Conservation (phyloP, 163 green algal genomes). For the Trebouxia gelatinosa region DNA sequence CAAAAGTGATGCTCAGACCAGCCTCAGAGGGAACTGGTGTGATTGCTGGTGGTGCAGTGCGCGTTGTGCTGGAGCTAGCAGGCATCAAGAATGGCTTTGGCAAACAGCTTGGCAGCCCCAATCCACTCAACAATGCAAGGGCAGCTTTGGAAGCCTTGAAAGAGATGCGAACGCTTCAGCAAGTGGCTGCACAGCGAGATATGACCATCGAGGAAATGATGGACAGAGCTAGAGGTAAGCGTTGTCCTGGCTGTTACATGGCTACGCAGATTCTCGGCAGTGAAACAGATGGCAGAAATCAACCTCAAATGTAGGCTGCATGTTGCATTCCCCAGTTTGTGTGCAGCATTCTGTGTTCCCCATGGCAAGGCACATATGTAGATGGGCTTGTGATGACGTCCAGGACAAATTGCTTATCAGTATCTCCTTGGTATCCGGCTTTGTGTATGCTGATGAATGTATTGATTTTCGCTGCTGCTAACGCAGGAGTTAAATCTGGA, state of each 20-base stretch:
- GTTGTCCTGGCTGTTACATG: neutral
- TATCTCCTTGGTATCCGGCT: too few species aligned
- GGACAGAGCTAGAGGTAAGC: neutral
- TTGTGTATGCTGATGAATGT: too few species aligned
- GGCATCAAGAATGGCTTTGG: constrained; percentile 92
- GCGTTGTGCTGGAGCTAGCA: constrained; percentile 91
- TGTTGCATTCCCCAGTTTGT: too few species aligned
- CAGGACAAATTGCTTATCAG: too few species aligned
- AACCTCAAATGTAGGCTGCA: too few species aligned
- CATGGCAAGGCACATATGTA: too few species aligned
- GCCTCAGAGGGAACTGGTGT: constrained; percentile 87
- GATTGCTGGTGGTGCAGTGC: constrained; percentile 73
- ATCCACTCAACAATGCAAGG: constrained; percentile 93
- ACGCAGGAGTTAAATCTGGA: too few species aligned
- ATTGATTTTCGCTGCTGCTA: too few species aligned
- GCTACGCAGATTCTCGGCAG: constrained; percentile 6
- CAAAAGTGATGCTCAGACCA: constrained; percentile 82
- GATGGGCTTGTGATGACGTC: too few species aligned
- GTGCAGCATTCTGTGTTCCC: too few species aligned
- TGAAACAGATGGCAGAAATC: neutral
- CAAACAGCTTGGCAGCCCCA: constrained; percentile 89
- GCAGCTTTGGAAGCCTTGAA: constrained; percentile 81
- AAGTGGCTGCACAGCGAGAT: constrained; percentile 71
- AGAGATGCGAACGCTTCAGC: constrained; percentile 75
- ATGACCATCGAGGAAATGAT: constrained; percentile 74